phyloP scores from a whole-genome alignment of 371 early-diverging fungal genomes.

The Sanchytrium tribonematis region DNA sequence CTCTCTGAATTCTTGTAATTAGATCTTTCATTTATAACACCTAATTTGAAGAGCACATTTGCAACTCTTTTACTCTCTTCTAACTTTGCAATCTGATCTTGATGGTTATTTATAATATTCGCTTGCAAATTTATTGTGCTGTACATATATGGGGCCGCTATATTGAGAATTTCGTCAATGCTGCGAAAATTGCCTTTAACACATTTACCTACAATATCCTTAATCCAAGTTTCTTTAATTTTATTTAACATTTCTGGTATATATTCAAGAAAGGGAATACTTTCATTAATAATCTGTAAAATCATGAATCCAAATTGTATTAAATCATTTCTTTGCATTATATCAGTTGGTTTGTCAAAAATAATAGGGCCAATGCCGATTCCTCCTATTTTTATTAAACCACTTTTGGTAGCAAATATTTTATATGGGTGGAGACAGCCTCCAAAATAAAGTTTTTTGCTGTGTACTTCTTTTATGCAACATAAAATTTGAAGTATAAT shows the following conservation, averaged over 20 bases:
- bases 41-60: conserved; percentile 51
- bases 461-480: neutral
- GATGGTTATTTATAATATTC: conserved; percentile 33
- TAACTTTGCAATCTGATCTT: conserved; percentile 40
- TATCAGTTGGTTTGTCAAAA: neutral
- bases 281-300: neutral
- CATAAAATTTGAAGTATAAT: neutral
- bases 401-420: neutral
- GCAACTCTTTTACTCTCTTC: conserved; percentile 64
- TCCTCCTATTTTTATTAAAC: neutral
- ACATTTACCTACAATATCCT: neutral
- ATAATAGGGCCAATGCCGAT: neutral
- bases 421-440: neutral
- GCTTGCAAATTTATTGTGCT: neutral
- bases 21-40: conserved; percentile 77
- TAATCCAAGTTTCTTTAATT: neutral
- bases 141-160: neutral
- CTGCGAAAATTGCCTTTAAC: neutral
- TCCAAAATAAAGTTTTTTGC: neutral
- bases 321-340: neutral
- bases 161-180: neutral
- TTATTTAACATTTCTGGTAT: neutral
- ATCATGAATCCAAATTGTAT: neutral
- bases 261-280: neutral
- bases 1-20: conserved; percentile 55